Base-by-base conservation (phyloP, 2,329 filamentous ascomycete species). In the Talaromyces sp. region DNA sequence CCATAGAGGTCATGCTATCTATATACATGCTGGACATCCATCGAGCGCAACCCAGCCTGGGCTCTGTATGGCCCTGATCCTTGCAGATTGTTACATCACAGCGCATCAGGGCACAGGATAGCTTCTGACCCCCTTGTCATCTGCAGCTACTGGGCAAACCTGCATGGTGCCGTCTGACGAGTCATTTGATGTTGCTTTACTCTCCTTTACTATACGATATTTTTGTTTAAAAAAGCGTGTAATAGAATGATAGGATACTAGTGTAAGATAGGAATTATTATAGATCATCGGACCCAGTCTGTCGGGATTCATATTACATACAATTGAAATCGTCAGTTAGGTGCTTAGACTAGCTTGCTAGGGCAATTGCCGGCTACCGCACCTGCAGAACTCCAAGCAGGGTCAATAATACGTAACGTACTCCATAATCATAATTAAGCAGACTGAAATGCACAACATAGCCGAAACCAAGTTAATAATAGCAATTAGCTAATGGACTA, bases 61-160 rank as follows among this genome's bases (percentile, higher is more conserved):
- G n/a, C 19, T 30, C 25, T 53, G 28, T 53, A 53, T 30, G 49
- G n/a, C 44, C 49, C 49, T 27, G 32, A 60, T 61, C 60, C 60
- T 61, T 61, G 60, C 60, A 58, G 60, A 61, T 58, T 58, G 47
- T 61, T 61, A 61, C 60, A 61, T 61, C 60, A 61, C 57, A 47
- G 51, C 49, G 49, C 49, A n/a, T 53, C 49, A n/a, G 27, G 19
- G 27, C 42, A 28, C 49, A 28, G 28, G 15, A 53, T 53, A 53
- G 49, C 49, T 27, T 53, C 8, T 10, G 25, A 53, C 25, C 49
- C 36, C 49, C 49, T 53, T 53, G 49, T 53, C n/a, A 30, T 11
- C 49, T 52, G 49, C 49, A 28, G 49, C 49, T 52, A 17, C 49
- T 28, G 25, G n/a, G 25, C 22, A 53, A 53, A 30, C 15, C 49